Percentiles rank a stretch among this genome's conserved stretches.
Conservation (phyloP, 495 filamentous ascomycete species). For the Aspergillus sclerotioniger region DNA sequence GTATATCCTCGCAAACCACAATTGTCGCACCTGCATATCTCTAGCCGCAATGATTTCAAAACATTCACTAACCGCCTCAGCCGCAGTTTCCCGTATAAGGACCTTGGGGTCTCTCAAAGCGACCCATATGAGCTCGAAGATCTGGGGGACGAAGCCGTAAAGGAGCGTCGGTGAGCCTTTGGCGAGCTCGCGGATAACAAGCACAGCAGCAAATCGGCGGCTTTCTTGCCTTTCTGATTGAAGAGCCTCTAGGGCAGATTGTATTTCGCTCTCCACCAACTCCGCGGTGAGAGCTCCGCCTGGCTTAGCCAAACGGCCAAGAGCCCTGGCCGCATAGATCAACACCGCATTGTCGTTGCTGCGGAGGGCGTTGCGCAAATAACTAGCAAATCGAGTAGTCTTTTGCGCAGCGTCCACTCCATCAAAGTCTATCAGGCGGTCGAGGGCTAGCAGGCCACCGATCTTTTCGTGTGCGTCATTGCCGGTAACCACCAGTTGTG, state of each 20-base stretch:
- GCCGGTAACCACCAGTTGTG: conserved; percentile 70
- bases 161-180: conserved; percentile 89
- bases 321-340: conserved; percentile 78
- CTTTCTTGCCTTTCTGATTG: conserved; percentile 94
- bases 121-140: conserved; percentile 94
- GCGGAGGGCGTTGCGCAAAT: conserved; percentile 80
- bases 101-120: conserved; percentile 84
- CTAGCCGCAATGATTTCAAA: conserved; percentile 90
- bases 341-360: conserved; percentile 87
- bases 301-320: conserved; percentile 86
- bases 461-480: conserved; percentile 83
- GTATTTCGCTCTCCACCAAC: conserved; percentile 93
- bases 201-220: conserved; percentile 83
- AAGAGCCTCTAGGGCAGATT: conserved; percentile 90
- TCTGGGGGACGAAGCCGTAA: conserved; percentile 83
- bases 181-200: conserved; percentile 85
- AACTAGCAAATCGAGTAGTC: conserved; percentile 87
- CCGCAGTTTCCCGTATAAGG: conserved; percentile 86
- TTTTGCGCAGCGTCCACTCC: conserved; percentile 92
- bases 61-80: conserved; percentile 85
- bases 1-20: conserved; percentile 84
- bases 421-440: conserved; percentile 90
- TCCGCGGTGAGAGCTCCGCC: conserved; percentile 94
- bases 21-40: conserved; percentile 77
- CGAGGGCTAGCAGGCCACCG: conserved; percentile 87